Conservation (phyloP, 2,329 filamentous ascomycete genomes). For the Microdochium nivale region DNA sequence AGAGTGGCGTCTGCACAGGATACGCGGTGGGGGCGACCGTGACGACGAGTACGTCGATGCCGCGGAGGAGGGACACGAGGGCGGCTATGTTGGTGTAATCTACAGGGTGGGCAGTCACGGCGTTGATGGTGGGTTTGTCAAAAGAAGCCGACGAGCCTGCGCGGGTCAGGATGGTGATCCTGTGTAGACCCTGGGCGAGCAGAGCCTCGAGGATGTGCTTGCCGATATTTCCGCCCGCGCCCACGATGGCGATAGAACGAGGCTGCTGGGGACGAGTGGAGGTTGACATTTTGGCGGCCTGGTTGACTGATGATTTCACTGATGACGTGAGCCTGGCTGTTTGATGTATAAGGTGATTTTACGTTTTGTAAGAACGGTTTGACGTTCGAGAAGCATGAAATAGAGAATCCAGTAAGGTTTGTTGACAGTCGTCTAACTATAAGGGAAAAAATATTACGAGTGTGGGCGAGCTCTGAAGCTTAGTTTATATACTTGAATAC, state of each 20-base stretch:
- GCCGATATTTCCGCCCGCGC: slow-evolving; percentile 20
- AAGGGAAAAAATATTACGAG: too few species aligned
- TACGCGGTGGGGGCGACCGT: slow-evolving; percentile 13
- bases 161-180: slow-evolving; percentile 21
- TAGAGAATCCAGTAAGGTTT: too few species aligned
- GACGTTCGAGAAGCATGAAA: too few species aligned
- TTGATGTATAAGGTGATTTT: too few species aligned
- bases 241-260: slow-evolving; percentile 11
- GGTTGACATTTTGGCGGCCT: too few species aligned
- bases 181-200: slow-evolving; percentile 15
- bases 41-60: slow-evolving; percentile 24
- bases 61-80: slow-evolving; percentile 16
- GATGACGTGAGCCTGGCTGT: too few species aligned
- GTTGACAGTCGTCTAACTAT: too few species aligned
- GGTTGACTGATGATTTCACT: too few species aligned
- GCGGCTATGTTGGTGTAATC: slow-evolving; percentile 16
- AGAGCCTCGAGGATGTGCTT: slow-evolving; percentile 18
- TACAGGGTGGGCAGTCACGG: slow-evolving; percentile 8
- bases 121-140: slow-evolving; percentile 4
- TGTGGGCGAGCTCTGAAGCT: too few species aligned
- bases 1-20: slow-evolving; percentile 14
- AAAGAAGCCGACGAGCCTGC: slow-evolving; percentile 12
- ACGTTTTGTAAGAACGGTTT: too few species aligned
- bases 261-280: slow-evolving; percentile 8
- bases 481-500: too few species aligned